Evolutionary conservation across 345 rosid species (phyloP), one percentile per base, ranked within the genome.

Genomic region (Durio zibethinus): DNA sequence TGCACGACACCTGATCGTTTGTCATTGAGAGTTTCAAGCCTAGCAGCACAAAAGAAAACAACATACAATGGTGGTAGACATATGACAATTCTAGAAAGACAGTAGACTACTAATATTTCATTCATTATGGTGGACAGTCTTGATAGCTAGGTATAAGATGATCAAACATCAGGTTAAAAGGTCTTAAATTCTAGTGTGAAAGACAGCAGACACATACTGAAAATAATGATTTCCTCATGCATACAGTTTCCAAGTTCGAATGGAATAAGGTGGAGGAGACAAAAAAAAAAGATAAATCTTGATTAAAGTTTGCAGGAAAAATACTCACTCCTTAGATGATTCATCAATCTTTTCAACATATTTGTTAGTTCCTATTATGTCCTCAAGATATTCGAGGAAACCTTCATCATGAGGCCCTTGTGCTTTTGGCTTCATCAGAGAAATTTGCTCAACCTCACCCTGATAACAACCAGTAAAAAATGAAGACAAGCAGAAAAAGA

Each of bases 381-480:
- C 99, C 81, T 96, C 99, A 2, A 96, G 87, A 76, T 93, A 96
- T 82, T 96, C 99, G 29, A 96, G 95, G 85, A 93, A 96, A 78
- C 99, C 99, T 86, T 96, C 99, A 83, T 96, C 99, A 83, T 93
- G 98, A 16, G 92, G 97, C 76, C 97, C 97, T 84, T 96, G 98
- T 78, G 97, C 90, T 82, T 96, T 96, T 7, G 98, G 98, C 82
- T 92, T 96, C 99, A 96, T 96, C 79, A 96, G 86, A 38, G 99
- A 96, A 85, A 96, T 96, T 86, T 96, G 99, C 86, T 96, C 99
- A 15, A 96, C 99, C 85, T 96, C 99, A 76, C 99, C 99, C 99
- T 96, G 86, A 77, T 53, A 78, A 78, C 77, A 80, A 66, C 61
- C 64, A 80, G 64, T 78, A 42, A 63, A 77, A 56, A 18, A 35